Base-by-base conservation (phyloP, 305 asterid species). In the Plantago rigida region DNA sequence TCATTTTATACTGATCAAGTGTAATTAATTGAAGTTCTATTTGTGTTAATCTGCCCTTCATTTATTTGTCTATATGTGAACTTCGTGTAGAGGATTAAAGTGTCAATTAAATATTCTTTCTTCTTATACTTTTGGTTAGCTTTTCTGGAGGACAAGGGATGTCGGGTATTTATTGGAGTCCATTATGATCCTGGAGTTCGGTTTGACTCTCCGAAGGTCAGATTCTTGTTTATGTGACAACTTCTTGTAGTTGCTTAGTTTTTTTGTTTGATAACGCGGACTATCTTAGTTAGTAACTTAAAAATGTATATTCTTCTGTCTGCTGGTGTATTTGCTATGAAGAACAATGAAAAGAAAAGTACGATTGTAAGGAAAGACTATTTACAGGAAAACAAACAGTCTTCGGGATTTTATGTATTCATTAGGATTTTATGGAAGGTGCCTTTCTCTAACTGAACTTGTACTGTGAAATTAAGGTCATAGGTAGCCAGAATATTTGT, bases 91-190 rank as follows among this genome's bases (percentile, higher is more conserved):
- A 50, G 3, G n/a, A 50, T 31, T 54, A 29, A 29, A 47, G 4
- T 56, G 55, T 56, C 68, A 66, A 60, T 39, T 68, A 26, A 51
- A 54, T 47, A 66, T 62, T 47, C 29, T 41, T 71, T 59, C 24
- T 28, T 26, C 24, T 28, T 26, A 5, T 65, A 11, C 55, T 53
- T 79, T 9, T 79, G 60, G 53, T 59, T 51, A 93, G 99, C 87
- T 93, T 73, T 93, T 85, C 76, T 93, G 99, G 99, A 84, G 90
- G 47, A 89, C 99, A 64, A 79, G 82, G 82, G 73, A 87, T 77
- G 76, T 82, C 59, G 96, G 99, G 66, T 93, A 89, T 82, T 76
- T 93, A 85, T 77, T 93, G 76, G 97, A 89, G 87, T 69, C 99
- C 0, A 75, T 85, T 68, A 77, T 84, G 87, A 75, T 89, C 77